Percentiles rank a stretch among this genome's conserved stretches.
Conservation (phyloP, 805 yeast species). For the Ogataea saltuana region DNA sequence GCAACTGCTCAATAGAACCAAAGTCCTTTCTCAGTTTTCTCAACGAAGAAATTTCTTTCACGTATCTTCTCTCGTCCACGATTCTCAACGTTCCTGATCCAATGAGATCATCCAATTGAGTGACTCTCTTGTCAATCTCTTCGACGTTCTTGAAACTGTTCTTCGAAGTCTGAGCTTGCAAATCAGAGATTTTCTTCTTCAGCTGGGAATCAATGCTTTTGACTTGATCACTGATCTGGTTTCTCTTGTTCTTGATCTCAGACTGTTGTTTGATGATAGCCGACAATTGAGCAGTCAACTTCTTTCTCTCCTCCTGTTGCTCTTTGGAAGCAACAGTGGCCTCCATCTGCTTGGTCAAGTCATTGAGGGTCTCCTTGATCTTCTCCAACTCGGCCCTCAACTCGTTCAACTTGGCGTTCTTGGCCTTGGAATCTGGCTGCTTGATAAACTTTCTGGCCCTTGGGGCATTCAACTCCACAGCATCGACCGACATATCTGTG, state of each 20-base stretch:
- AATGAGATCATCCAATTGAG: constrained; percentile 67
- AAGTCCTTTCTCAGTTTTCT: constrained; percentile 82
- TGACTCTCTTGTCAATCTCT: constrained; percentile 69
- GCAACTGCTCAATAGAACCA: constrained; percentile 68
- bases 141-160: constrained; percentile 63
- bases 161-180: constrained; percentile 71
- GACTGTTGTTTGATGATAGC: constrained; percentile 42
- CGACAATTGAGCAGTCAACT: constrained; percentile 46
- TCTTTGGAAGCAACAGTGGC: constrained; percentile 52
- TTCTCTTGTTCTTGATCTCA: constrained; percentile 36
- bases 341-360: constrained; percentile 56
- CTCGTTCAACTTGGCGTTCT: constrained; percentile 57
- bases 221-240: constrained; percentile 57
- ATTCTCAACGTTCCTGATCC: constrained; percentile 78
- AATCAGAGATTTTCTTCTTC: constrained; percentile 74
- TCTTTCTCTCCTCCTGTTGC: constrained; percentile 52
- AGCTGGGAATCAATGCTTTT: constrained; percentile 65
- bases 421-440: constrained; percentile 69
- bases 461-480: constrained; percentile 26
- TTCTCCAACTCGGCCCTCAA: constrained; percentile 63
- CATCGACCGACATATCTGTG: constrained; percentile 22
- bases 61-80: constrained; percentile 84
- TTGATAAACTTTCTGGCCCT: constrained; percentile 56
- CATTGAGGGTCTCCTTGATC: constrained; percentile 54
- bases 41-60: constrained; percentile 82